phyloP scores from a whole-genome alignment of 2,329 filamentous ascomycete species.

The Colletotrichum abscissum region DNA sequence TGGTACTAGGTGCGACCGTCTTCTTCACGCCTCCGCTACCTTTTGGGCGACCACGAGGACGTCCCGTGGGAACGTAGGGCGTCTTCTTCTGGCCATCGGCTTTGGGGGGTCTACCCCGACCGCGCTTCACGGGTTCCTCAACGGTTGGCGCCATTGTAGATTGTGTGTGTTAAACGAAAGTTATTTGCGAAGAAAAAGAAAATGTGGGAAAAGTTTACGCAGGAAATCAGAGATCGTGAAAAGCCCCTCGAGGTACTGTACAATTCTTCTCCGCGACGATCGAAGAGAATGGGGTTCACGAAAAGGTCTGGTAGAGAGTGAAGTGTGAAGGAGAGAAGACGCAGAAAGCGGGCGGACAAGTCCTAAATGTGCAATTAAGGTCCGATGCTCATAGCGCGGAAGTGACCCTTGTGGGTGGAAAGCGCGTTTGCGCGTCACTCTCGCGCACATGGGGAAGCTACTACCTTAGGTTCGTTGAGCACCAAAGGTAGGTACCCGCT shows the following conservation, averaged over 20 bases:
- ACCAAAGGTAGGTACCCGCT: not conserved
- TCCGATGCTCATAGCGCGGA: not conserved
- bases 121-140: slow-evolving; percentile 44
- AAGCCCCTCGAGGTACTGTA: not conserved
- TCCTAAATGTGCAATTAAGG: not conserved
- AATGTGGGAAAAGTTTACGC: slow-evolving; percentile 2
- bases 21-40: slow-evolving; percentile 50
- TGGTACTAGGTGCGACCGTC: slow-evolving; percentile 25
- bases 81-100: slow-evolving; percentile 51
- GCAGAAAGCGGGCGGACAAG: not conserved
- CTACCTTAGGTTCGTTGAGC: not conserved
- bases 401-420: not conserved
- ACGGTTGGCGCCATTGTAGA: slow-evolving; percentile 36
- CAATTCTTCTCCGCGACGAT: not conserved
- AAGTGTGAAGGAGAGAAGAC: not conserved
- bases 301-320: not conserved
- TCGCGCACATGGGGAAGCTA: not conserved
- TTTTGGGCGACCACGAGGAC: slow-evolving; percentile 60
- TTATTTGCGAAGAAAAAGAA: not conserved
- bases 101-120: slow-evolving; percentile 52
- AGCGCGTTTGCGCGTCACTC: slow-evolving; percentile 13
- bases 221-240: not conserved
- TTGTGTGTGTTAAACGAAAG: not conserved
- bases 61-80: slow-evolving; percentile 52
- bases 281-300: not conserved